Conservation (phyloP, 192 early-diverging fungal genomes). For the Rhizophagus prolifer region DNA sequence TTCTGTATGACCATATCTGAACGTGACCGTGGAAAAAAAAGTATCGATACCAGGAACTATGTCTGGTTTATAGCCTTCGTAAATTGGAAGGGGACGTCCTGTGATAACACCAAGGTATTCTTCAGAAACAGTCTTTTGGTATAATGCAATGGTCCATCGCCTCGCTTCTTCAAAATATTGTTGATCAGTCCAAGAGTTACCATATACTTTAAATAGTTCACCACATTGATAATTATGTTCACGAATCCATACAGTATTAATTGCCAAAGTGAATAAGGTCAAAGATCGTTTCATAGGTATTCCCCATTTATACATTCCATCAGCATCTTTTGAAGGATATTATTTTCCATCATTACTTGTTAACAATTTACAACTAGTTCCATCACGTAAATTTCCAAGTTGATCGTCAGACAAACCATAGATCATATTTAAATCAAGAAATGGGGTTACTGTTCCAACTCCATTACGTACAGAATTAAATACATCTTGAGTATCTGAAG, state of each 20-base stretch:
- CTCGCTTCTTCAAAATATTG: slow-evolving; percentile 5
- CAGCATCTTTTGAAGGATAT: neutral
- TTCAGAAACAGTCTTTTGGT: slow-evolving; percentile 1
- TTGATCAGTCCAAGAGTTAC: slow-evolving; percentile 8
- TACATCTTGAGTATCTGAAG: neutral
- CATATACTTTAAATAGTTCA: neutral
- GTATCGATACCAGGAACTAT: neutral
- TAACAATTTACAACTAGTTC: neutral
- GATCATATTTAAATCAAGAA: slow-evolving; percentile 19
- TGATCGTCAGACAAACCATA: neutral
- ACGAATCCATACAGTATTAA: slow-evolving; percentile 4
- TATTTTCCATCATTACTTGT: neutral
- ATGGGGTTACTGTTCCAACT: neutral
- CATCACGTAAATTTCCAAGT: neutral
- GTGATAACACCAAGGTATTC: slow-evolving; percentile 3
- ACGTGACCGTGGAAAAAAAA: neutral
- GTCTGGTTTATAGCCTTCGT: neutral
- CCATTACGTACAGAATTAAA: slow-evolving; percentile 1
- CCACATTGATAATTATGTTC: slow-evolving; percentile 8
- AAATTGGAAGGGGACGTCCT: neutral
- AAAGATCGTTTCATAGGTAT: neutral
- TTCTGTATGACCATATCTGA: slow-evolving; percentile 13
- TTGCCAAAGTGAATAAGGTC: slow-evolving; percentile 1
- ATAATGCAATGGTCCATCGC: neutral
- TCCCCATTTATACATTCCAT: neutral